Base-by-base conservation (phyloP, 2,329 filamentous ascomycete genomes). In the Pseudocercospora vitis region DNA sequence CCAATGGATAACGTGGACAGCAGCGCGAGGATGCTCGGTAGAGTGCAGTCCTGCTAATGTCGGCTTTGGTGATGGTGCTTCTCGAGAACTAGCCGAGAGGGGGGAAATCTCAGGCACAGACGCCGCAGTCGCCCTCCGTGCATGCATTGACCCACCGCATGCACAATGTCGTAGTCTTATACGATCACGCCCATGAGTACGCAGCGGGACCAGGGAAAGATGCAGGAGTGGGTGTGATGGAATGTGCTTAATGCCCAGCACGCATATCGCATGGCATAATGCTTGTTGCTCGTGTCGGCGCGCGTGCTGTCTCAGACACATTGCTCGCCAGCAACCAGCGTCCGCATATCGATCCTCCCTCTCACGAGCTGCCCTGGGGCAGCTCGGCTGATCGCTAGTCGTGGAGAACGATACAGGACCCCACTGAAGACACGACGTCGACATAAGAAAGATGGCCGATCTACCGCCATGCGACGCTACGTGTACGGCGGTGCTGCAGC, bases 361-460 rank as follows among this genome's bases (percentile, higher is more conserved):
- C n/a, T n/a, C 11, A 21, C 28, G n/a, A 35, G 29, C 29, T 23
- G 37, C 32, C n/a, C 21, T n/a, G n/a, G n/a, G n/a, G n/a, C n/a
- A n/a, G n/a, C n/a, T n/a, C n/a, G n/a, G n/a, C n/a, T n/a, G n/a
- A n/a, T n/a, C n/a, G n/a, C n/a, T n/a, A n/a, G n/a, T n/a, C n/a
- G n/a, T n/a, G n/a, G n/a, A n/a, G n/a, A n/a, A n/a, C n/a, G n/a
- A n/a, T n/a, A n/a, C n/a, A n/a, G n/a, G n/a, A n/a, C 63, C 65
- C 64, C 65, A 55, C 65, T 53, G 57, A 33, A 57, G 46, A 50
- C 33, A 58, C 42, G 65, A 66, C 54, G 65, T 68, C 63, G 55
- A 68, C 60, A 66, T 68, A 68, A 67, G 63, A 64, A 65, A 68
- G 49, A 40, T 48, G n/a, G 50, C 49, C 59, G 61, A 63, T 63